Percentiles rank a stretch among this genome's conserved stretches.
Evolutionary conservation across 108 stramenopile genomes (phyloP).

Genomic region (Conticribra weissflogii): DNA sequence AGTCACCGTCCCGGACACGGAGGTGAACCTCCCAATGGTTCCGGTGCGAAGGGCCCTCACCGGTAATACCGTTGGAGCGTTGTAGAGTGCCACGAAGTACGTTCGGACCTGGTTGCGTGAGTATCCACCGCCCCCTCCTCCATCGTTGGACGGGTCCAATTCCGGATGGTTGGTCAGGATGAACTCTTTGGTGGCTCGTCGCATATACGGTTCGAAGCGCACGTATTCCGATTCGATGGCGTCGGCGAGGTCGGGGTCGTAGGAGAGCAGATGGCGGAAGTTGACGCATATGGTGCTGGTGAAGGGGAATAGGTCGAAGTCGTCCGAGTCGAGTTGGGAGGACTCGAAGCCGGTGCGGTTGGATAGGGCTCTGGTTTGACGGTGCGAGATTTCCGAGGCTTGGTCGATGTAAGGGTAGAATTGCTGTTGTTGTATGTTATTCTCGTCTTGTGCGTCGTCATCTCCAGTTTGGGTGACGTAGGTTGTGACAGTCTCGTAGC

Average conservation of each 20-base stretch:
- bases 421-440: slow-evolving; percentile 31
- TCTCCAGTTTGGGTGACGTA: slow-evolving; percentile 11
- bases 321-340: slow-evolving; percentile 22
- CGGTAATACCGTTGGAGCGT: slow-evolving; percentile 60
- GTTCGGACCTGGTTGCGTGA: slow-evolving; percentile 4
- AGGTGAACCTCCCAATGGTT: slow-evolving; percentile 74
- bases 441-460: slow-evolving; percentile 25
- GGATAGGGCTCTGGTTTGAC: slow-evolving; percentile 44
- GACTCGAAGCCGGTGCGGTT: neutral
- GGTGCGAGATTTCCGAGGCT: slow-evolving; percentile 60
- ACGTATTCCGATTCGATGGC: slow-evolving; percentile 85
- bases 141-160: slow-evolving; percentile 40
- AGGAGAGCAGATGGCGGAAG: slow-evolving; percentile 60
- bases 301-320: slow-evolving; percentile 45
- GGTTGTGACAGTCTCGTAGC: neutral
- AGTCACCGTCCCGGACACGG: slow-evolving; percentile 93
- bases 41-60: slow-evolving; percentile 81
- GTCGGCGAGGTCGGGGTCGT: slow-evolving; percentile 81
- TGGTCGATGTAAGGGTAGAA: slow-evolving; percentile 82
- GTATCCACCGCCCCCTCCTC: slow-evolving; percentile 1
- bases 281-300: slow-evolving; percentile 77
- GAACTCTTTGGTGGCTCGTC: slow-evolving; percentile 64
- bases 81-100: slow-evolving; percentile 89
- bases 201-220: slow-evolving; percentile 85
- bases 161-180: slow-evolving; percentile 65